A percentile compares a stretch with the other conserved stretches of the same genome.
Conservation (phyloP, 2,329 filamentous ascomycete species). For the Sphaerulina musiva region DNA sequence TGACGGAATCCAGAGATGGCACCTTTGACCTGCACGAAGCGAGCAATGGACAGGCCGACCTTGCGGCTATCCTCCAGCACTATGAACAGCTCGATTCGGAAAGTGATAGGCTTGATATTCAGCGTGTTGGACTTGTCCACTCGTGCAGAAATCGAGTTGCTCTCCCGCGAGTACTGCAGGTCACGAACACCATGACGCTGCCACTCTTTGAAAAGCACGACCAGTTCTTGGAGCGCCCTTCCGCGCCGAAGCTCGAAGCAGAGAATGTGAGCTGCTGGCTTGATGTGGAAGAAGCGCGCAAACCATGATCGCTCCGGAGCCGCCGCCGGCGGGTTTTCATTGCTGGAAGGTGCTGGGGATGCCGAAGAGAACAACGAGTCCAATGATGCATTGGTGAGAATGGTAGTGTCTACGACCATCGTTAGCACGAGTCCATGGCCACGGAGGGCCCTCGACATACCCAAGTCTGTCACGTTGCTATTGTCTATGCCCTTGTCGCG, state of each 20-base stretch:
- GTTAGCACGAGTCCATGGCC: neutral
- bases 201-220: slow-evolving; percentile 71
- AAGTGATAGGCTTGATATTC: slow-evolving; percentile 77
- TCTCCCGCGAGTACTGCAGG: slow-evolving; percentile 69
- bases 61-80: slow-evolving; percentile 78
- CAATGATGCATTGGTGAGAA: slow-evolving; percentile 22
- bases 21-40: slow-evolving; percentile 85
- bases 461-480: slow-evolving; percentile 13
- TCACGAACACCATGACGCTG: slow-evolving; percentile 67
- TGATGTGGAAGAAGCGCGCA: slow-evolving; percentile 79
- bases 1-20: slow-evolving; percentile 82
- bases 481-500: slow-evolving; percentile 28
- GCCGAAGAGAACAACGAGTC: slow-evolving; percentile 30
- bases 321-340: slow-evolving; percentile 43
- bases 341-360: slow-evolving; percentile 39
- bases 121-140: slow-evolving; percentile 72
- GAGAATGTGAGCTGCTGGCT: slow-evolving; percentile 68
- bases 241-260: slow-evolving; percentile 68
- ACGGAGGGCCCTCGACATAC: slow-evolving; percentile 11
- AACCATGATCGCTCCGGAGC: slow-evolving; percentile 67
- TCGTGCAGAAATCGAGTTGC: slow-evolving; percentile 71
- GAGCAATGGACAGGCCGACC: slow-evolving; percentile 69
- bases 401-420: slow-evolving; percentile 22
- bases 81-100: slow-evolving; percentile 80
- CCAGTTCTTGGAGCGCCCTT: slow-evolving; percentile 70